A percentile compares a stretch with the other conserved stretches of the same genome.
phyloP scores from a whole-genome alignment of 768 basidiomycete species.

The Nevesoporus exiguus region DNA sequence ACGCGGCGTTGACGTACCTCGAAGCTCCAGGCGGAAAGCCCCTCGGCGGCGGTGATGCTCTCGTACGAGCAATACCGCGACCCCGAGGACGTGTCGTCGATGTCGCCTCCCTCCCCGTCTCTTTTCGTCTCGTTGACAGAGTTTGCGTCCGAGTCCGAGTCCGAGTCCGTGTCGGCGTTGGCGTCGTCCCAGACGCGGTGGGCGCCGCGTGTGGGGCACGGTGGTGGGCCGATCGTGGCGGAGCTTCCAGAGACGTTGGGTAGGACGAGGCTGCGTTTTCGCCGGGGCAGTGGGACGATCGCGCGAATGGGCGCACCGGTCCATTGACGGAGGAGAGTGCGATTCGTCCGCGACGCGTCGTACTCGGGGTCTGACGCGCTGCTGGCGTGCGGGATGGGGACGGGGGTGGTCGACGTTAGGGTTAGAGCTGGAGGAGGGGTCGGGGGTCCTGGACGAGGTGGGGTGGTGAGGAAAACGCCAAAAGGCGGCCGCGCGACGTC shows the following conservation, averaged over 20 bases:
- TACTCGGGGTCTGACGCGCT: too few relatives aligned
- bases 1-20: constrained; percentile 16
- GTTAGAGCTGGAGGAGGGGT: not conserved
- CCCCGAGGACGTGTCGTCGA: not conserved
- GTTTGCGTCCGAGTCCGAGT: not conserved
- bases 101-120: not conserved
- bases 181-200: not conserved
- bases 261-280: not conserved
- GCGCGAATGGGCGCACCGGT: constrained; percentile 24
- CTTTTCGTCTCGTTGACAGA: not conserved
- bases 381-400: too few relatives aligned
- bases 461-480: not conserved
- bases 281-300: constrained; percentile 19
- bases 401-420: too few relatives aligned
- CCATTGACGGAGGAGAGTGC: constrained; percentile 7
- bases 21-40: constrained; percentile 27
- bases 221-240: too few relatives aligned
- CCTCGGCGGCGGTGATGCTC: constrained; percentile 28
- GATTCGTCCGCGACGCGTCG: not conserved
- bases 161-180: too few relatives aligned
- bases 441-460: not conserved
- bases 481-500: not conserved
- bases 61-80: constrained; percentile 16
- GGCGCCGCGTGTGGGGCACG: too few relatives aligned
- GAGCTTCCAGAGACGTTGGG: not conserved